phyloP scores from a whole-genome alignment of 805 yeast species.

The Yarrowia hollandica region DNA sequence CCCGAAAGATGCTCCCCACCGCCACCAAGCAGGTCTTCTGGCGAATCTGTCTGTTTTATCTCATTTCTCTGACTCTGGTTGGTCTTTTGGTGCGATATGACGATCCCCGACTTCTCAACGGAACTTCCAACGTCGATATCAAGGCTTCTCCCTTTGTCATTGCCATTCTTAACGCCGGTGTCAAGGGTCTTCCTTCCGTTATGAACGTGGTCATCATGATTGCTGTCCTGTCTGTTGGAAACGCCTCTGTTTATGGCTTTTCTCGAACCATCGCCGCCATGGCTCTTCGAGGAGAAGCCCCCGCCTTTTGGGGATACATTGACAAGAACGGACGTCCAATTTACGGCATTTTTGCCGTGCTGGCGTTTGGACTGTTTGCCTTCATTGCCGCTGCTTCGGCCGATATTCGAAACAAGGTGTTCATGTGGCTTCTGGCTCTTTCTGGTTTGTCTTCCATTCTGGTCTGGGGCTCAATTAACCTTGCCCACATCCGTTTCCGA shows the following conservation, averaged over 20 bases:
- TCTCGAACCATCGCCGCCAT: slow-evolving; percentile 66
- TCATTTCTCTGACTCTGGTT: slow-evolving; percentile 52
- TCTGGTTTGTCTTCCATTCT: slow-evolving; percentile 64
- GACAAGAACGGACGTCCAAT: slow-evolving; percentile 71
- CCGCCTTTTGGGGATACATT: slow-evolving; percentile 57
- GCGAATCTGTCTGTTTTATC: slow-evolving; percentile 66
- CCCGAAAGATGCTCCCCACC: slow-evolving; percentile 59
- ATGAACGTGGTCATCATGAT: slow-evolving; percentile 68
- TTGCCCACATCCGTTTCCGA: slow-evolving; percentile 64
- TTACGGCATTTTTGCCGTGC: slow-evolving; percentile 53
- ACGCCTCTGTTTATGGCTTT: slow-evolving; percentile 67
- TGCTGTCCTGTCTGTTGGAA: slow-evolving; percentile 69
- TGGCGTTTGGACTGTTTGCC: slow-evolving; percentile 56
- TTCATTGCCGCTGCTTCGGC: slow-evolving; percentile 57
- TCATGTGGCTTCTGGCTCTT: slow-evolving; percentile 63
- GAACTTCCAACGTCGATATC: slow-evolving; percentile 56
- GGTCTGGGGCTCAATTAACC: slow-evolving; percentile 62
- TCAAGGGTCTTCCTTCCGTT: slow-evolving; percentile 61
- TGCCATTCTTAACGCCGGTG: slow-evolving; percentile 65
- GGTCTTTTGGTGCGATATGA: slow-evolving; percentile 66
- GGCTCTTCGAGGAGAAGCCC: slow-evolving; percentile 64
- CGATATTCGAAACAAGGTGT: slow-evolving; percentile 50
- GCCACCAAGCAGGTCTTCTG: slow-evolving; percentile 75
- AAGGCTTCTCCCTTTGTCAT: slow-evolving; percentile 78
- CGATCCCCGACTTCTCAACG: slow-evolving; percentile 47